Conservation (phyloP, 1,139 yeast species). For the Hyphopichia buzzinii region DNA sequence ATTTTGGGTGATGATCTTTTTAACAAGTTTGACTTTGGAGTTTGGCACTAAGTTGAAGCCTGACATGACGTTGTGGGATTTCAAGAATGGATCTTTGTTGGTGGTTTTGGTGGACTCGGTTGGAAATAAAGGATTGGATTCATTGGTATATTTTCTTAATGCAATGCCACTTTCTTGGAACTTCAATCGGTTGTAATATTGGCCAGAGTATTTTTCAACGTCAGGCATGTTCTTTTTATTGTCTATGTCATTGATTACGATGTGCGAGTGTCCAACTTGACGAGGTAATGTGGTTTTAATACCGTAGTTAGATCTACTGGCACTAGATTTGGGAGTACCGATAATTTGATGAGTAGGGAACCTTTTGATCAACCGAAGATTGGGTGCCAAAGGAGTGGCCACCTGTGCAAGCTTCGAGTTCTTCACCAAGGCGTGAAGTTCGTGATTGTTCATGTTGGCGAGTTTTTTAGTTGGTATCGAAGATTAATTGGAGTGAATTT, state of each 20-base stretch:
- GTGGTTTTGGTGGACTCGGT: constrained; percentile 20
- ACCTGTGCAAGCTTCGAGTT: constrained; percentile 48
- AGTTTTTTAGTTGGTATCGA: not conserved
- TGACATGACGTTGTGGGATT: constrained; percentile 26
- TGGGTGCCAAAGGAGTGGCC: constrained; percentile 39
- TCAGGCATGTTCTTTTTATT: constrained; percentile 47
- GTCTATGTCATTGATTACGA: constrained; percentile 45
- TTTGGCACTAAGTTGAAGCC: constrained; percentile 30
- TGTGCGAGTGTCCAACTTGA: constrained; percentile 42
- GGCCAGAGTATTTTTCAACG: constrained; percentile 45
- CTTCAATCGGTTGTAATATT: constrained; percentile 36
- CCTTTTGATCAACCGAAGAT: constrained; percentile 19
- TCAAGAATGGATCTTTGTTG: constrained; percentile 11
- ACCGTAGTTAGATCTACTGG: constrained; percentile 44
- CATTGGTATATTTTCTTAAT: constrained; percentile 29
- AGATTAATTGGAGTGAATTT: not conserved
- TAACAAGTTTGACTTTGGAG: constrained; percentile 26
- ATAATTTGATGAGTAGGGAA: constrained; percentile 47
- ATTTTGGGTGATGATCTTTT: constrained; percentile 27
- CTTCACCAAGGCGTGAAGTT: constrained; percentile 38
- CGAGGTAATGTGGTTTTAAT: constrained; percentile 44
- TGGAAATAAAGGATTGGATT: constrained; percentile 35
- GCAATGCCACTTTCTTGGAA: constrained; percentile 45
- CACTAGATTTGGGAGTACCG: constrained; percentile 43
- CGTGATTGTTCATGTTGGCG: constrained; percentile 16